phyloP scores from a whole-genome alignment of 140 eudicot species.

The Anethum foeniculum region DNA sequence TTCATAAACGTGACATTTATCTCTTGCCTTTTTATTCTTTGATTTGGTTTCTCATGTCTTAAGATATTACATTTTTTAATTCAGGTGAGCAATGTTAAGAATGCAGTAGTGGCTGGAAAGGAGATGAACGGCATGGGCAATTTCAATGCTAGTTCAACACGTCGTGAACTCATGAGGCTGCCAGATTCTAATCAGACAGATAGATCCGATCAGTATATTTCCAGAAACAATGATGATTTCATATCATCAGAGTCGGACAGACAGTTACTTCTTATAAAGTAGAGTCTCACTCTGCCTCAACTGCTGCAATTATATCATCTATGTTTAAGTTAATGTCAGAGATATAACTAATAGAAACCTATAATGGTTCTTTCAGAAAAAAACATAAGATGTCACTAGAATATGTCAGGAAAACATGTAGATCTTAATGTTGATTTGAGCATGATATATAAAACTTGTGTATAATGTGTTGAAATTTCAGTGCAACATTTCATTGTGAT shows the following conservation, averaged over 20 bases:
- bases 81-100: constrained; percentile 56
- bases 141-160: constrained; percentile 49
- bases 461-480: neutral
- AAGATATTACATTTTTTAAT: neutral
- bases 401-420: neutral
- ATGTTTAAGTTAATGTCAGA: neutral
- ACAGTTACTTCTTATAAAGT: constrained; percentile 67
- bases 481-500: neutral
- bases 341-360: neutral
- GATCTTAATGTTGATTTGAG: neutral
- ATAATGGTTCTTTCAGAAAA: no score
- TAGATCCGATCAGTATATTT: constrained; percentile 30
- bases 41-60: neutral
- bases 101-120: constrained; percentile 36
- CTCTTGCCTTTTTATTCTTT: neutral
- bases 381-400: neutral
- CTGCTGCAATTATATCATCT: neutral
- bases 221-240: constrained; percentile 62
- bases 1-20: neutral
- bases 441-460: neutral
- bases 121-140: constrained; percentile 32
- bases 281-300: neutral
- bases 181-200: constrained; percentile 48
- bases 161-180: constrained; percentile 64
- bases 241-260: constrained; percentile 61